Conservation (phyloP, 1,139 yeast genomes). For the Diutina siamensis region DNA sequence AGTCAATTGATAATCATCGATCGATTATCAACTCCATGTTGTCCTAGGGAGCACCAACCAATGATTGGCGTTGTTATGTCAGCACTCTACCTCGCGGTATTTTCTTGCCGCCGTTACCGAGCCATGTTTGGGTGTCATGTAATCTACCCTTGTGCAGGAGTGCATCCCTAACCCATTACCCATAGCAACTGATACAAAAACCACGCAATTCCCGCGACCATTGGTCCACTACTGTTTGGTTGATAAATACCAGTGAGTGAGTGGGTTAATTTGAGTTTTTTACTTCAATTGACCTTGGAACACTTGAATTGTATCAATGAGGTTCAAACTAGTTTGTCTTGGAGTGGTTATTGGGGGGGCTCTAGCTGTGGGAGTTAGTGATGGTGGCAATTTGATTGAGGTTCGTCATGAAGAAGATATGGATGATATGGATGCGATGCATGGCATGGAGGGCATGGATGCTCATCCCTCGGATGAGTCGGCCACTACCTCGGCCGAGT, state of each 20-base stretch:
- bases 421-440: background rate
- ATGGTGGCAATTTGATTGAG: background rate
- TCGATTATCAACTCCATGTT: no score
- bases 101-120: background rate
- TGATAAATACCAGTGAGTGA: no score
- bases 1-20: no score
- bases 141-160: background rate
- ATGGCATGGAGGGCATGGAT: no score
- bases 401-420: background rate
- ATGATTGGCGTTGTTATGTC: background rate
- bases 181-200: background rate
- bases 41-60: no score
- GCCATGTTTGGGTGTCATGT: background rate
- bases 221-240: no score
- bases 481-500: background rate
- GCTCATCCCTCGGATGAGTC: no score
- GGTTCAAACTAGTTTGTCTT: background rate
- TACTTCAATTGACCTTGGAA: no score
- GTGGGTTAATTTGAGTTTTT: no score
- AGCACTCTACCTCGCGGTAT: background rate
- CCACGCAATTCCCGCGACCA: conserved; percentile 1
- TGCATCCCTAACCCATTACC: background rate
- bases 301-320: background rate
- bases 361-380: background rate
- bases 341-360: background rate